A percentile compares a stretch with the other conserved stretches of the same genome.
phyloP scores from a whole-genome alignment of 371 early-diverging fungal genomes.

The Mucor lusitanicus region DNA sequence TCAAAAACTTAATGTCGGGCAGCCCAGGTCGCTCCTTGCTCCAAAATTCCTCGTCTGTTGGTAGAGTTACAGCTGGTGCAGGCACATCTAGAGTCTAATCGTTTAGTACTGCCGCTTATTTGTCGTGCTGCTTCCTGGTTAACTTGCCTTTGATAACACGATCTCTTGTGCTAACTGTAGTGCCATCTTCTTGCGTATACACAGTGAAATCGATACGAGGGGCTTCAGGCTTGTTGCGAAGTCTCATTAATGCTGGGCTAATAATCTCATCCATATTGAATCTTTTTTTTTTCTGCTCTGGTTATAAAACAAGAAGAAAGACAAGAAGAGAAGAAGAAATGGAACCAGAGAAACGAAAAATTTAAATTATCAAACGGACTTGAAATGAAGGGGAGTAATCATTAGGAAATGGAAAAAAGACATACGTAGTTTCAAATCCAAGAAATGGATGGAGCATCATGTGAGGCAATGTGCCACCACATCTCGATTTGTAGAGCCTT shows the following conservation, averaged over 20 bases:
- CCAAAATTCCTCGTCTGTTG: slow-evolving; percentile 60
- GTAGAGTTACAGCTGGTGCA: slow-evolving; percentile 55
- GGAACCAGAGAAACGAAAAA: not conserved
- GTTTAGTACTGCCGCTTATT: not conserved
- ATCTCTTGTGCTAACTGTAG: slow-evolving; percentile 74
- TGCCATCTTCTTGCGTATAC: slow-evolving; percentile 79
- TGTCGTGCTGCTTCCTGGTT: not conserved
- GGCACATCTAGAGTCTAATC: slow-evolving; percentile 33
- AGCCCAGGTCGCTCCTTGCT: slow-evolving; percentile 70
- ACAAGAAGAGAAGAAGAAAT: not conserved
- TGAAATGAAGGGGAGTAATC: not conserved
- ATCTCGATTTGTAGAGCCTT: not conserved
- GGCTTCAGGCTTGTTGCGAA: slow-evolving; percentile 29
- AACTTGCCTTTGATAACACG: slow-evolving; percentile 72
- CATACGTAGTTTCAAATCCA: not conserved
- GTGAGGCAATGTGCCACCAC: not conserved
- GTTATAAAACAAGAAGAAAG: not conserved
- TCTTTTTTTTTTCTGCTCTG: not conserved
- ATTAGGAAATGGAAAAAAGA: not conserved
- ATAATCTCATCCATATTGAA: slow-evolving; percentile 8
- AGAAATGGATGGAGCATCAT: not conserved
- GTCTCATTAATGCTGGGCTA: slow-evolving; percentile 28
- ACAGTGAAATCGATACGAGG: slow-evolving; percentile 70
- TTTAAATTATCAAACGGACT: not conserved
- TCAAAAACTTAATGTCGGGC: slow-evolving; percentile 84